phyloP scores from a whole-genome alignment of 108 stramenopile species.

The Aurantiochytrium sp. region DNA sequence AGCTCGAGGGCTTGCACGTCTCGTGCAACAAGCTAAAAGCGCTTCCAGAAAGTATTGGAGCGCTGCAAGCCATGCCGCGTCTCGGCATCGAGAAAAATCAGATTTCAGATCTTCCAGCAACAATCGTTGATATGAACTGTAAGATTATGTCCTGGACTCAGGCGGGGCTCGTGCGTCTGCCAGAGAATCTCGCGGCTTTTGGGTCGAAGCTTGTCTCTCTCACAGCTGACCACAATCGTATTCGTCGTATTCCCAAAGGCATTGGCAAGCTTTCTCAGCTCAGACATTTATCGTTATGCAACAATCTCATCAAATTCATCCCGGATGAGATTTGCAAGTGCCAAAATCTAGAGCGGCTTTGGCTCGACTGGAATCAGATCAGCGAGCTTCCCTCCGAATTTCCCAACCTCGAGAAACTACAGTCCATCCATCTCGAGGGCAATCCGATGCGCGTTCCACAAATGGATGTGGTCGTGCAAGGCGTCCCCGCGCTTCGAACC shows the following conservation, averaged over 20 bases:
- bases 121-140: background rate
- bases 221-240: background rate
- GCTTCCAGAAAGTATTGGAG: background rate
- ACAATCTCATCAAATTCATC: background rate
- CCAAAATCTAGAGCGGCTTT: background rate
- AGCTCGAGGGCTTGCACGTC: background rate
- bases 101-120: background rate
- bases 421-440: background rate
- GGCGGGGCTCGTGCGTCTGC: background rate
- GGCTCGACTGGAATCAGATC: slow-evolving; percentile 14
- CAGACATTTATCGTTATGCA: background rate
- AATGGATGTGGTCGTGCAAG: background rate
- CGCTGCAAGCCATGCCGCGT: background rate
- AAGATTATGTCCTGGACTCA: background rate
- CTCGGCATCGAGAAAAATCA: background rate
- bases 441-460: background rate
- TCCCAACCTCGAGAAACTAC: background rate
- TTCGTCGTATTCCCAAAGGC: background rate
- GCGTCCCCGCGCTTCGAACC: background rate
- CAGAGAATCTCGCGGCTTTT: background rate
- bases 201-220: background rate
- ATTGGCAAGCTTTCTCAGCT: background rate
- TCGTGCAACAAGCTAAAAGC: background rate
- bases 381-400: background rate
- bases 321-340: background rate